A percentile compares a stretch with the other conserved stretches of the same genome.
Evolutionary conservation across 352 stramenopile genomes (phyloP).

Genomic region (Globisporangium heterothallicum): DNA sequence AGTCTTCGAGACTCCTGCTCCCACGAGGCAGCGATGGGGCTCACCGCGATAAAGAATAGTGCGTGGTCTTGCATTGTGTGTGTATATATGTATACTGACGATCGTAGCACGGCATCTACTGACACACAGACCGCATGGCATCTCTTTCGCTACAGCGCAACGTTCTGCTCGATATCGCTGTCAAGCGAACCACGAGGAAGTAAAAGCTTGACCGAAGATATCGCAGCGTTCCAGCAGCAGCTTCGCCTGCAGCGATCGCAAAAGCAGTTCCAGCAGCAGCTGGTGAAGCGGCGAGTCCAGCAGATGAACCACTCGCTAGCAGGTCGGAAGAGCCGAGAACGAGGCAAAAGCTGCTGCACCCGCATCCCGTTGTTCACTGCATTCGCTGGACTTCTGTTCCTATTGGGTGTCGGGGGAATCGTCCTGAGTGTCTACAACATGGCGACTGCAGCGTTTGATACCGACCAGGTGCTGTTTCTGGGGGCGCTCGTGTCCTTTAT

Average conservation of each 20-base stretch:
- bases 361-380: conserved; percentile 23
- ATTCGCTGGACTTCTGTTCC: conserved; percentile 30
- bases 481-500: conserved; percentile 60
- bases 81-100: conserved; percentile 3
- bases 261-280: conserved; percentile 17
- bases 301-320: not conserved
- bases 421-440: conserved; percentile 17
- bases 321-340: too few relatives aligned
- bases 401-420: conserved; percentile 32
- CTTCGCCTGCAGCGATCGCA: conserved; percentile 2
- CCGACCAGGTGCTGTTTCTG: conserved; percentile 64
- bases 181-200: conserved; percentile 41
- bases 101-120: too few relatives aligned
- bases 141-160: conserved; percentile 19
- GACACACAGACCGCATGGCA: too few relatives aligned
- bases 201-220: conserved; percentile 31
- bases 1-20: conserved; percentile 6
- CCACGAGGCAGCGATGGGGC: conserved; percentile 2
- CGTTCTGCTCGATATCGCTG: conserved; percentile 61
- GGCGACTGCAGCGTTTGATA: conserved; percentile 22
- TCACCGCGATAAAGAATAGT: conserved; percentile 28
- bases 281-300: conserved; percentile 7
- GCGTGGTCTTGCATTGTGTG: conserved; percentile 11
- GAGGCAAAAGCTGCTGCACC: too few relatives aligned
- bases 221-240: conserved; percentile 13